A percentile compares a stretch with the other conserved stretches of the same genome.
These are phyloP conservation scores for Cynara cardunculus DNA, from an alignment of 129 eudicot species.

Conservation along the genomic window DNA sequence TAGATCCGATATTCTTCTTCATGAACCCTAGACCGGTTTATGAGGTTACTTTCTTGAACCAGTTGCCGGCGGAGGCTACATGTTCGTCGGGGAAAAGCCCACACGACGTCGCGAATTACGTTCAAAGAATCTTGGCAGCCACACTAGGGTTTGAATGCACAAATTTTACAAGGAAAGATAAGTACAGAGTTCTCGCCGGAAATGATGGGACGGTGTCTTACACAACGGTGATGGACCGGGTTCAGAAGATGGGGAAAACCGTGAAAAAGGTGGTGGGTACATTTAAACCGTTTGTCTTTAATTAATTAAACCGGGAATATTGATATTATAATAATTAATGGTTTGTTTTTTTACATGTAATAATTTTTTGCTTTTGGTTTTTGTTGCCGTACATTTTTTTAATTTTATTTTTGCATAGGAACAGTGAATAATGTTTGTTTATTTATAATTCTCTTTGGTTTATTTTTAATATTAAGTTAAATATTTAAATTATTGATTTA, in stretches of 20 bases:
- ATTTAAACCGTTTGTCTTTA: constrained; percentile 47
- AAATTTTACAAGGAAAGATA: constrained; percentile 81
- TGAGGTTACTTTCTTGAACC: constrained; percentile 36
- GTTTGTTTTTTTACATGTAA: constrained; percentile 23
- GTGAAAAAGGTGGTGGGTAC: constrained; percentile 52
- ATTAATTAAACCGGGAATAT: neutral
- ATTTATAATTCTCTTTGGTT: constrained; percentile 8
- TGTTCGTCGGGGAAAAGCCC: constrained; percentile 93
- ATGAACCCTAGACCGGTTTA: constrained; percentile 41
- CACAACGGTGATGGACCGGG: constrained; percentile 27
- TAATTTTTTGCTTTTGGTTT: neutral
- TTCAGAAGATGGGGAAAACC: constrained; percentile 45
- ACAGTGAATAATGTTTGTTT: constrained; percentile 20
- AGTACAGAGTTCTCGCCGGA: constrained; percentile 89
- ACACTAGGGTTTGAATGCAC: constrained; percentile 96
- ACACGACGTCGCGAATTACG: constrained; percentile 89
- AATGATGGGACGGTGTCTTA: constrained; percentile 83
- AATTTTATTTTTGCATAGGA: constrained; percentile 20
- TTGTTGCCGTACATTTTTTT: constrained; percentile 19
- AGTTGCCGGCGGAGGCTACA: constrained; percentile 77
- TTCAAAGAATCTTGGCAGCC: constrained; percentile 81
- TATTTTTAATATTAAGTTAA: neutral
- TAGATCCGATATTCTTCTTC: constrained; percentile 81
- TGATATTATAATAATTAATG: neutral
- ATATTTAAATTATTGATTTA: constrained; percentile 4